A percentile compares a stretch with the other conserved stretches of the same genome.
Conservation (phyloP, 805 yeast genomes). For the Candida hungchunana region DNA sequence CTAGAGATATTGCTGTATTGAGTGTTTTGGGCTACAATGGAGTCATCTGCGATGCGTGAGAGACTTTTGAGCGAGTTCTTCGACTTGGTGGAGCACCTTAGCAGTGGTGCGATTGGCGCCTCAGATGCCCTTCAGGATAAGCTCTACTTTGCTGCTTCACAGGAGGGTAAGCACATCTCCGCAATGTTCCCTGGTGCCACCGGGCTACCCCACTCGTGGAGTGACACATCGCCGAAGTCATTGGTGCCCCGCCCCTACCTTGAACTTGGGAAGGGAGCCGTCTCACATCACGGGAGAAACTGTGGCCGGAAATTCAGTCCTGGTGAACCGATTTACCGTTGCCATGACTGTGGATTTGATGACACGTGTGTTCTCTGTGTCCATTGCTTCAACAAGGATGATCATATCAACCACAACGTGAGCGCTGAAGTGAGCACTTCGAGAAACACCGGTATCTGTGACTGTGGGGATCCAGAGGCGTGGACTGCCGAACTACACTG, state of each 20-base stretch:
- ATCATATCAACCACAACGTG: conserved; percentile 66
- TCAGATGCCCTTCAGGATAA: conserved; percentile 6
- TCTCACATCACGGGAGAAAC: conserved; percentile 50
- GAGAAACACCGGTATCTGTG: conserved; percentile 41
- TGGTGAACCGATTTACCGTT: conserved; percentile 68
- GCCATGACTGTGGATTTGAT: conserved; percentile 74
- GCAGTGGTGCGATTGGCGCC: background rate
- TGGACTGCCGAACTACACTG: conserved; percentile 54
- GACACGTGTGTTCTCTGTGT: conserved; percentile 75
- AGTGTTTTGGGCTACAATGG: too few relatives aligned
- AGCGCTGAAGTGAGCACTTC: conserved; percentile 34
- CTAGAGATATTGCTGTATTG: too few relatives aligned
- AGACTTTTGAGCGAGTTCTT: conserved; percentile 10
- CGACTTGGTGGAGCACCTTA: conserved; percentile 7
- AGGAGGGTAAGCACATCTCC: conserved; percentile 35
- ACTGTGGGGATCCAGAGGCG: conserved; percentile 88
- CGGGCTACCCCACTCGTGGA: conserved; percentile 9
- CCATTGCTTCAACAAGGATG: conserved; percentile 64
- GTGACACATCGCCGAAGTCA: conserved; percentile 1
- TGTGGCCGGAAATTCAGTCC: conserved; percentile 61
- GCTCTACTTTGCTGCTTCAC: conserved; percentile 32
- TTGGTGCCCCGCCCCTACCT: conserved; percentile 1
- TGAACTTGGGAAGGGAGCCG: conserved; percentile 8
- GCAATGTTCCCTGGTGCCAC: conserved; percentile 31
- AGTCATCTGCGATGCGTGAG: conserved; percentile 1